Evolutionary conservation across 805 yeast species (phyloP).

Genomic region (Ogataea dorogensis): DNA sequence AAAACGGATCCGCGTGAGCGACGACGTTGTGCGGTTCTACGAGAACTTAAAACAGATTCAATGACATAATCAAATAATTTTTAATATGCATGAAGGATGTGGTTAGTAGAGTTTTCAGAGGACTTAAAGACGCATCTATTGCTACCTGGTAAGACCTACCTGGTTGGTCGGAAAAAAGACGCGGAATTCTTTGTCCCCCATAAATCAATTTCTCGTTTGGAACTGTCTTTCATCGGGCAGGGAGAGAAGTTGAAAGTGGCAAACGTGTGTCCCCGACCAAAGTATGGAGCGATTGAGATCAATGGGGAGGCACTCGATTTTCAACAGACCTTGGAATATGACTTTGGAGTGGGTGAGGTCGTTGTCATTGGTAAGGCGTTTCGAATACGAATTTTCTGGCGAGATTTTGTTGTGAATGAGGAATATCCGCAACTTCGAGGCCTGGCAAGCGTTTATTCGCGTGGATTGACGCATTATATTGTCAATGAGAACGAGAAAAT

Average conservation of each 20-base stretch:
- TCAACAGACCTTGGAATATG: constrained; percentile 8
- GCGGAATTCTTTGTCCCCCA: constrained; percentile 13
- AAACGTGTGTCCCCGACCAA: constrained; percentile 15
- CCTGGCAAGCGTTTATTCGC: background rate
- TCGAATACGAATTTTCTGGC: constrained; percentile 5
- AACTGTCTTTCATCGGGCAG: constrained; percentile 11
- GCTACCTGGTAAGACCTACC: constrained; percentile 6
- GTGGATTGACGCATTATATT: constrained; percentile 4
- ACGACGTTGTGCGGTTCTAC: constrained; percentile 62
- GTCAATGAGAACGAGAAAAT: constrained; percentile 1
- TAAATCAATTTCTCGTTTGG: constrained; percentile 17
- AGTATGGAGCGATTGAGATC: constrained; percentile 9
- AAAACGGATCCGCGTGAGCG: constrained; percentile 54
- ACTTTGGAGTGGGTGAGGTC: constrained; percentile 1
- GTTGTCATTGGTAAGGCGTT: constrained; percentile 13
- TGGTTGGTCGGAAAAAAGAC: constrained; percentile 18
- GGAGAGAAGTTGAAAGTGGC: constrained; percentile 3
- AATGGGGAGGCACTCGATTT: constrained; percentile 9
- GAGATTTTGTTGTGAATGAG: constrained; percentile 7
- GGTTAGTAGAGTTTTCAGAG: constrained; percentile 14
- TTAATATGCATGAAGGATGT: constrained; percentile 7
- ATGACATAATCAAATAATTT: background rate
- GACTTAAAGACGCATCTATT: constrained; percentile 8
- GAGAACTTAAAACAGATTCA: constrained; percentile 37
- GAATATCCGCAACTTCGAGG: constrained; percentile 1